Conservation (phyloP, 177 flowering plant species). For the Vitis hybrid region DNA sequence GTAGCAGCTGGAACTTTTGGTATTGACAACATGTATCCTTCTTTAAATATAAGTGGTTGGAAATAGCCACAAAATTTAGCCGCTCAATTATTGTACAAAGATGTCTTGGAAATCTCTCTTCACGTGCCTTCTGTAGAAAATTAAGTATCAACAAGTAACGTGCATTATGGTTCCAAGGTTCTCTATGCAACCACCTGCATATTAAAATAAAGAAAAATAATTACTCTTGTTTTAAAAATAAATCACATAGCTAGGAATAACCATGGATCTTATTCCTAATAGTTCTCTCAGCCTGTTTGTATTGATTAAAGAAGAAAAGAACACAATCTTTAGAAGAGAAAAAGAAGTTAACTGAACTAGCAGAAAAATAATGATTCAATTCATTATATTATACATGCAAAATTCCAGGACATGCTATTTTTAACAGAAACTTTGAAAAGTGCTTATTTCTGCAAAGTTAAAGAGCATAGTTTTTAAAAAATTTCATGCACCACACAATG, state of each 20-base stretch:
- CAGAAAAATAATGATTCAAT: neutral
- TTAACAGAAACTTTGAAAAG: too few species aligned
- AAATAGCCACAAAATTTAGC: slow-evolving; percentile 49
- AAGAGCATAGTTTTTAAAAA: neutral
- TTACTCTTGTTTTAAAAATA: neutral
- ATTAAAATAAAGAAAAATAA: slow-evolving; percentile 5
- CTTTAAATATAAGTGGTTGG: slow-evolving; percentile 31
- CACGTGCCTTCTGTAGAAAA: slow-evolving; percentile 73
- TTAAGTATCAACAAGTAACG: slow-evolving; percentile 70
- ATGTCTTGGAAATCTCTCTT: slow-evolving; percentile 72
- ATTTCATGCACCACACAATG: neutral
- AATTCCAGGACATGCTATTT: neutral
- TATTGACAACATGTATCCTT: slow-evolving; percentile 36
- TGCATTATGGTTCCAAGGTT: slow-evolving; percentile 78
- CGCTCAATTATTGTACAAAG: slow-evolving; percentile 55
- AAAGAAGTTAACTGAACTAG: neutral
- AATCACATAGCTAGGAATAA: neutral
- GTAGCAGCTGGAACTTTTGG: slow-evolving; percentile 74
- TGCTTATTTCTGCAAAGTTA: neutral
- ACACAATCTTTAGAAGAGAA: neutral
- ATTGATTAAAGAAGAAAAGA: neutral
- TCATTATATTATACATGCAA: neutral
- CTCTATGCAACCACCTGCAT: slow-evolving; percentile 68
- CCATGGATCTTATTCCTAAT: neutral
- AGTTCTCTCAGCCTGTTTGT: neutral